A percentile compares a stretch with the other conserved stretches of the same genome.
Conservation (phyloP, 2,329 filamentous ascomycete species). For the Paradendryphiella salina region DNA sequence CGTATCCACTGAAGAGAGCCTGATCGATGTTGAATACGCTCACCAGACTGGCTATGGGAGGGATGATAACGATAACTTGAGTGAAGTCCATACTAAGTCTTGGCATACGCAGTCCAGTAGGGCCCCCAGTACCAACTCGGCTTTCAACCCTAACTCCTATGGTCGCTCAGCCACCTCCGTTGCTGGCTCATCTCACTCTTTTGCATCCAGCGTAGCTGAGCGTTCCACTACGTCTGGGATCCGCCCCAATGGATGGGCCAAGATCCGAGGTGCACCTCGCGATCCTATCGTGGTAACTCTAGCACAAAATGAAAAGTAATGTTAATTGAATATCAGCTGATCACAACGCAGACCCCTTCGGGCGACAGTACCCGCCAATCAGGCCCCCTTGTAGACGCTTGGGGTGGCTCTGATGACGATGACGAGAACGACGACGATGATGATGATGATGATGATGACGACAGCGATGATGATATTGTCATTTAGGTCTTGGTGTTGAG, state of each 20-base stretch:
- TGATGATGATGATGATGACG: slow-evolving; percentile 47
- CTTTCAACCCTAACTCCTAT: slow-evolving; percentile 28
- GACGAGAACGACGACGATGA: slow-evolving; percentile 52
- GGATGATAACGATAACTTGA: slow-evolving; percentile 14
- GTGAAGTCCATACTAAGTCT: slow-evolving; percentile 22
- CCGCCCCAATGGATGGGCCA: slow-evolving; percentile 31
- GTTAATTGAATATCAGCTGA: background rate
- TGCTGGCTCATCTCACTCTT: slow-evolving; percentile 21
- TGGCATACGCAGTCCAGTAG: slow-evolving; percentile 30
- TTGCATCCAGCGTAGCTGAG: slow-evolving; percentile 34
- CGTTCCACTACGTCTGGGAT: slow-evolving; percentile 19
- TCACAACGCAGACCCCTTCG: slow-evolving; percentile 11
- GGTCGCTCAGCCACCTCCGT: slow-evolving; percentile 18
- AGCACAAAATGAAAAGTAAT: background rate
- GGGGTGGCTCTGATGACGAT: slow-evolving; percentile 17
- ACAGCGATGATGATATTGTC: slow-evolving; percentile 46
- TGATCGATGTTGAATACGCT: slow-evolving; percentile 30
- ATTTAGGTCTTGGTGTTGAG: slow-evolving; percentile 11
- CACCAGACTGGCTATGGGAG: slow-evolving; percentile 5
- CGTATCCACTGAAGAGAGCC: slow-evolving; percentile 10
- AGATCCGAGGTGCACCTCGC: slow-evolving; percentile 31
- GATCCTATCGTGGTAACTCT: slow-evolving; percentile 24
- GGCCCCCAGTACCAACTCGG: slow-evolving; percentile 12
- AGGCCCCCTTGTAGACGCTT: slow-evolving; percentile 2
- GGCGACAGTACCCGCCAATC: slow-evolving; percentile 10